Base-by-base conservation (phyloP, 2,329 filamentous ascomycete genomes). In the Orbilia quercus region DNA sequence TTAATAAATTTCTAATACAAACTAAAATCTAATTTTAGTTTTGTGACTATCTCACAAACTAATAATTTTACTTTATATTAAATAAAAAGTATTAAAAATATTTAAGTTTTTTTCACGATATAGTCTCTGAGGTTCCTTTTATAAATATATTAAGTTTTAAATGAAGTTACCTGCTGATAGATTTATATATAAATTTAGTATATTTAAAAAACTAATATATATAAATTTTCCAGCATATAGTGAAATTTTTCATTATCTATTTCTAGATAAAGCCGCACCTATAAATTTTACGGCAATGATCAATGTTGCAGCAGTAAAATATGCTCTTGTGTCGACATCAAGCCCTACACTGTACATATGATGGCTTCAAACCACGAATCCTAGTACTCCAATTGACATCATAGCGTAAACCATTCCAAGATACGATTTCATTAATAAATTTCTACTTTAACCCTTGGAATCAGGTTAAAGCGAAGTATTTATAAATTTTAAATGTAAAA, bases 71-170 rank as follows among this genome's bases (percentile, higher is more conserved):
- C n/a, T 23, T 47, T 47, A 47, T 18, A 23, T 23, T 47, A 47
- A 47, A 47, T 23, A 47, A 47, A 47, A 34, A 47, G n/a, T 47
- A 47, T 18, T 7, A 47, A 16, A 18, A 47, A 47, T 18, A 47
- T 47, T 47, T 47, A 18, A 47, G 20, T 47, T 23, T 47, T 18
- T 23, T 47, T n/a, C 42, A 47, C 31, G n/a, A 47, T 47, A 47
- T 47, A 47, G 42, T 47, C 42, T 47, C 42, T 47, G 42, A 47
- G 42, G 42, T 18, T 47, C n/a, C 42, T 47, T 18, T 47, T 47
- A 47, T 47, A 47, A 47, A 47, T n/a, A 47, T 47, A 47, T 47
- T 47, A 18, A 47, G n/a, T 47, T 47, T 34, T 34, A 34, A 34
- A 34, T 6, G 9, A 47, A 47, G 42, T 47, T 47, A 18, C 42